A percentile compares a stretch with the other conserved stretches of the same genome.
Evolutionary conservation across 768 basidiomycete genomes (phyloP).

Genomic region (Auricularia cornea): DNA sequence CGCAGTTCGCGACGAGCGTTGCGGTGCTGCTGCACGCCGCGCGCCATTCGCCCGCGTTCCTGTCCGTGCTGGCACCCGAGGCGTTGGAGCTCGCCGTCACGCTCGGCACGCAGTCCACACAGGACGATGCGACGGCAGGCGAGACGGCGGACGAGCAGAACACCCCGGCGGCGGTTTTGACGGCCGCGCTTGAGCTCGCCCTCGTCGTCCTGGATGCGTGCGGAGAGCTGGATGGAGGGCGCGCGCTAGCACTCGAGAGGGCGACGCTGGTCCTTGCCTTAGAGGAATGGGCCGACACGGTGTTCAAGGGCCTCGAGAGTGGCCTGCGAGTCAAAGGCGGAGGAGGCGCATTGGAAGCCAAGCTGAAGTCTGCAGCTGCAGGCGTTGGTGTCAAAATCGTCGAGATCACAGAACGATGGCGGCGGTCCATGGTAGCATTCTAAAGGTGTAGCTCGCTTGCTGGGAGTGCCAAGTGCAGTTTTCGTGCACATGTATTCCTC

Average conservation of each 20-base stretch:
- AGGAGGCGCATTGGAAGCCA: constrained; percentile 56
- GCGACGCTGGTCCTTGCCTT: constrained; percentile 58
- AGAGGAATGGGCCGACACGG: constrained; percentile 71
- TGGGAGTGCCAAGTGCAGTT: too few species aligned
- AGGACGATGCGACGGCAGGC: constrained; percentile 30
- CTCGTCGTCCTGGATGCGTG: constrained; percentile 69
- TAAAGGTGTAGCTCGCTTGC: too few species aligned
- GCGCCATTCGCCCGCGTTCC: constrained; percentile 71
- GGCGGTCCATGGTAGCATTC: constrained; percentile 27
- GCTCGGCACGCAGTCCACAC: constrained; percentile 59
- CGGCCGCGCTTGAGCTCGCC: constrained; percentile 67
- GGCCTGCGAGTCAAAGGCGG: constrained; percentile 53
- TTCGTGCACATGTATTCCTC: too few species aligned
- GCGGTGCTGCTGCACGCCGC: constrained; percentile 76
- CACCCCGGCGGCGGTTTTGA: constrained; percentile 68
- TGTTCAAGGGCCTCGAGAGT: constrained; percentile 58
- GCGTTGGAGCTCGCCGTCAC: constrained; percentile 77
- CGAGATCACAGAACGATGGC: constrained; percentile 59
- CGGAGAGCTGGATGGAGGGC: constrained; percentile 69
- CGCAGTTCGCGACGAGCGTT: constrained; percentile 68
- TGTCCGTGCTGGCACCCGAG: constrained; percentile 73
- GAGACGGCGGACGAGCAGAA: constrained; percentile 21
- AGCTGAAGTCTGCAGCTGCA: constrained; percentile 61
- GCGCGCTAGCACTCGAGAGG: constrained; percentile 66
- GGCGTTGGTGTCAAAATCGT: constrained; percentile 78